A percentile compares a stretch with the other conserved stretches of the same genome.
phyloP scores from a whole-genome alignment of 805 yeast species.

The Pichia thaimueangensis region DNA sequence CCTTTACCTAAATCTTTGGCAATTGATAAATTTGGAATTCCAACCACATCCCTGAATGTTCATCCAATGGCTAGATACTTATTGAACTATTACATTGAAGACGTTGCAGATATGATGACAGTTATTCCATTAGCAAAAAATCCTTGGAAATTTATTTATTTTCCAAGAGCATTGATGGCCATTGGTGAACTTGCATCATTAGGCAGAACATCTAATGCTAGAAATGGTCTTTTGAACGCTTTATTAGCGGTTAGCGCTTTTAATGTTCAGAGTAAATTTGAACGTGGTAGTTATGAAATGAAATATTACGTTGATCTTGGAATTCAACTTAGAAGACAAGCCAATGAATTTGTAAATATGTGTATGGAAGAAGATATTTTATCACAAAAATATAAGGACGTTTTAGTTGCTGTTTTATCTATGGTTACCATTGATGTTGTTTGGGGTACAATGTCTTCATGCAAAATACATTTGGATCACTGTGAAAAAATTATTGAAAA shows the following conservation, averaged over 20 bases:
- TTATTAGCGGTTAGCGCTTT: slow-evolving; percentile 77
- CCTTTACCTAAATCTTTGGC: slow-evolving; percentile 41
- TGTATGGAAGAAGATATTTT: slow-evolving; percentile 48
- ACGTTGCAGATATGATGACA: slow-evolving; percentile 71
- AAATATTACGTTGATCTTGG: slow-evolving; percentile 67
- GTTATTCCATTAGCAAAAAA: slow-evolving; percentile 63
- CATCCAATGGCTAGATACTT: slow-evolving; percentile 68
- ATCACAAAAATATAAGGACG: slow-evolving; percentile 73
- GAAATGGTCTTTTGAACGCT: slow-evolving; percentile 73
- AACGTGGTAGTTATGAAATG: slow-evolving; percentile 61
- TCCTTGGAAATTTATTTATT: slow-evolving; percentile 85
- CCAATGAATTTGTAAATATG: slow-evolving; percentile 56
- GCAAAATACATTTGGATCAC: slow-evolving; percentile 65
- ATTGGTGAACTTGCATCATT: slow-evolving; percentile 72
- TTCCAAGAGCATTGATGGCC: slow-evolving; percentile 77
- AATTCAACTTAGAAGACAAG: slow-evolving; percentile 66
- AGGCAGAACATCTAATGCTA: slow-evolving; percentile 69
- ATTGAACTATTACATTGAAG: slow-evolving; percentile 62
- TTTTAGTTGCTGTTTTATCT: slow-evolving; percentile 72
- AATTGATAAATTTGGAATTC: slow-evolving; percentile 37
- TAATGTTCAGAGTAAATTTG: slow-evolving; percentile 67
- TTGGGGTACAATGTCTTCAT: slow-evolving; percentile 87
- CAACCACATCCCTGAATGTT: slow-evolving; percentile 55
- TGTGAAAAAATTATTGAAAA: slow-evolving; percentile 70
- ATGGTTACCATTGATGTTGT: slow-evolving; percentile 86